A percentile compares a stretch with the other conserved stretches of the same genome.
phyloP scores from a whole-genome alignment of 164 flowering plant species.

The Litsea cubeba region DNA sequence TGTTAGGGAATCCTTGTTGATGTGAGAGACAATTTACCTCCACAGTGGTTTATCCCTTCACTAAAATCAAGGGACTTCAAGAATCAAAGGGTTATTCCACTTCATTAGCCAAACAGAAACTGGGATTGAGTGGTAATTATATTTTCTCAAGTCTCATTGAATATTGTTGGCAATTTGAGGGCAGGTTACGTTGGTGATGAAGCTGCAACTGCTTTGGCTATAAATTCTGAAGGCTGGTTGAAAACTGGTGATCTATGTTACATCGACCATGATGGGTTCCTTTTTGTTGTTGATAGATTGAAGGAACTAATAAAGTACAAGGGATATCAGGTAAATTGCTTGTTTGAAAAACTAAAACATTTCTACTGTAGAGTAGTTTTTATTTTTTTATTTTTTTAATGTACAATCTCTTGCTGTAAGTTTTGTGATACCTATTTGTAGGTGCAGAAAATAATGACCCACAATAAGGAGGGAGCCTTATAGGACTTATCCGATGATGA shows the following conservation, averaged over 20 bases:
- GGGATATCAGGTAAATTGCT: conserved; percentile 19
- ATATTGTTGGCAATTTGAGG: neutral
- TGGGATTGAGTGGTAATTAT: too few relatives aligned
- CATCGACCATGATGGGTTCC: conserved; percentile 46
- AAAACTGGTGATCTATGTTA: conserved; percentile 65
- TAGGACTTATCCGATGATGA: too few relatives aligned
- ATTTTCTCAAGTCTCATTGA: neutral
- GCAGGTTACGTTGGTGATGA: conserved; percentile 40
- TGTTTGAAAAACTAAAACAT: neutral
- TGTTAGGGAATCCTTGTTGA: neutral
- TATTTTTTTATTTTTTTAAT: too few relatives aligned
- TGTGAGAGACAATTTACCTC: neutral
- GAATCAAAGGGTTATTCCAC: neutral
- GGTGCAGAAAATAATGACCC: too few relatives aligned
- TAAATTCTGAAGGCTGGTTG: conserved; percentile 51
- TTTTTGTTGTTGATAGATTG: conserved; percentile 51
- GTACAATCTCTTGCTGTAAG: too few relatives aligned
- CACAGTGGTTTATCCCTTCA: neutral
- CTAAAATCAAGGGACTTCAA: neutral
- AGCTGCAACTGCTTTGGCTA: conserved; percentile 32
- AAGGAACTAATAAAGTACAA: conserved; percentile 68
- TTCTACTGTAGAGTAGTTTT: too few relatives aligned
- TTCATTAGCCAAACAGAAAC: neutral
- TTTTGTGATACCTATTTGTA: too few relatives aligned
- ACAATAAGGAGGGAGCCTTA: too few relatives aligned